Conservation (phyloP, 2,329 filamentous ascomycete genomes). For the Curvularia lunata region DNA sequence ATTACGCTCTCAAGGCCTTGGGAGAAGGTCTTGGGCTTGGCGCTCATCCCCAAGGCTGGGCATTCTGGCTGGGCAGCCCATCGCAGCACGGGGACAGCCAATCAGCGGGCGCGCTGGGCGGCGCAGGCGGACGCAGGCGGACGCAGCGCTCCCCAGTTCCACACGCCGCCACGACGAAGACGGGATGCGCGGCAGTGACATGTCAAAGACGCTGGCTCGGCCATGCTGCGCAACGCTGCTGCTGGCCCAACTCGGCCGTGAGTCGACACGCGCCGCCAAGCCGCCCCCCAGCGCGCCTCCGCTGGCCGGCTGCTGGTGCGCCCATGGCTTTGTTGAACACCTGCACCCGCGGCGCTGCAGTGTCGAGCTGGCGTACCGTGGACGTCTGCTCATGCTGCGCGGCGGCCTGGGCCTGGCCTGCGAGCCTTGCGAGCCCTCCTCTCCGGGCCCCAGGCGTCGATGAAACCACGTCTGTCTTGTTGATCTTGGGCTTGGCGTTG, state of each 20-base stretch:
- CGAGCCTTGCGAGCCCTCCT: too few species aligned
- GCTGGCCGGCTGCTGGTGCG: slow-evolving; percentile 16
- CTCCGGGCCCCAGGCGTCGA: slow-evolving; percentile 28
- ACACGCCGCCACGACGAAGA: slow-evolving; percentile 32
- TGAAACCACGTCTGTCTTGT: slow-evolving; percentile 35
- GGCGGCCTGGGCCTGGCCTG: not conserved
- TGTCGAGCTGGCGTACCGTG: too few species aligned
- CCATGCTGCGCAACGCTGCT: slow-evolving; percentile 17
- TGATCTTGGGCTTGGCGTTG: slow-evolving; percentile 32
- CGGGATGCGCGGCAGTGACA: slow-evolving; percentile 36
- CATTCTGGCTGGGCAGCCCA: slow-evolving; percentile 28
- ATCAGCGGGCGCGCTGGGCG: slow-evolving; percentile 23
- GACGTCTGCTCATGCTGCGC: too few species aligned
- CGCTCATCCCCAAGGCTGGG: slow-evolving; percentile 38
- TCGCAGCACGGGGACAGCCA: slow-evolving; percentile 25
- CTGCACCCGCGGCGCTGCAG: not conserved
- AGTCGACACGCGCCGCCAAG: slow-evolving; percentile 6
- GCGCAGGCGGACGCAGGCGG: slow-evolving; percentile 6
- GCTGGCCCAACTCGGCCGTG: not conserved
- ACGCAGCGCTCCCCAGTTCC: slow-evolving; percentile 12
- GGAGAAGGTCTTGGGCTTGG: slow-evolving; percentile 42
- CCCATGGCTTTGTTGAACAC: slow-evolving; percentile 14
- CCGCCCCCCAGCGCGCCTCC: slow-evolving; percentile 27
- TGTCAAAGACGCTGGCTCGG: slow-evolving; percentile 8
- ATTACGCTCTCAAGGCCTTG: slow-evolving; percentile 42